Evolutionary conservation across 352 stramenopile species (phyloP).

Genomic region (Globisporangium spinosum): DNA sequence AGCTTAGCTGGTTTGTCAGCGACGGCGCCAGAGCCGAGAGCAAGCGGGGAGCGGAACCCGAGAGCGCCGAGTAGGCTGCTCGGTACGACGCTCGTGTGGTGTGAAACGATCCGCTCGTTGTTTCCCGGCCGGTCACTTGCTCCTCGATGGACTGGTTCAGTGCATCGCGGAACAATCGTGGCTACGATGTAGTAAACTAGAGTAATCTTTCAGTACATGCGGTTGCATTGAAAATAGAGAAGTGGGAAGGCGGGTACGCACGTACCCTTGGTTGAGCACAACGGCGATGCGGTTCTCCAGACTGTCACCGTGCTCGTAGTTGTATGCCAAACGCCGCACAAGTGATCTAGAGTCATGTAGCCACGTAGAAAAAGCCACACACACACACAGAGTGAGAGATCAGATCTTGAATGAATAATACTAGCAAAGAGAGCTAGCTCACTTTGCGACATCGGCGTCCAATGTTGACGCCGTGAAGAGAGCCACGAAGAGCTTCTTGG

Average conservation of each 20-base stretch:
- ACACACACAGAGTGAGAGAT: neutral
- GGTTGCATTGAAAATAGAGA: neutral
- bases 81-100: neutral
- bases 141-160: slow-evolving; percentile 37
- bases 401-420: neutral
- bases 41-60: slow-evolving; percentile 11
- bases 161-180: slow-evolving; percentile 34
- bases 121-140: slow-evolving; percentile 11
- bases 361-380: neutral
- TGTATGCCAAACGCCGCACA: slow-evolving; percentile 32
- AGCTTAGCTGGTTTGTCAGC: neutral
- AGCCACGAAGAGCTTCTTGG: slow-evolving; percentile 35
- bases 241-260: neutral
- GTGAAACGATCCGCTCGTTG: neutral
- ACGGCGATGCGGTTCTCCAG: slow-evolving; percentile 26
- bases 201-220: neutral
- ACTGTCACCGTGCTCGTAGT: slow-evolving; percentile 39
- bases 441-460: slow-evolving; percentile 31
- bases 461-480: slow-evolving; percentile 37
- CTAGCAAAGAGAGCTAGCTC: slow-evolving; percentile 3
- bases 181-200: slow-evolving; percentile 19
- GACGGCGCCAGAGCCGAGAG: neutral
- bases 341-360: slow-evolving; percentile 26
- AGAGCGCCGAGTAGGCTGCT: neutral
- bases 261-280: slow-evolving; percentile 32